Conservation (phyloP, 345 rosid genomes). For the Isatis tinctoria region DNA sequence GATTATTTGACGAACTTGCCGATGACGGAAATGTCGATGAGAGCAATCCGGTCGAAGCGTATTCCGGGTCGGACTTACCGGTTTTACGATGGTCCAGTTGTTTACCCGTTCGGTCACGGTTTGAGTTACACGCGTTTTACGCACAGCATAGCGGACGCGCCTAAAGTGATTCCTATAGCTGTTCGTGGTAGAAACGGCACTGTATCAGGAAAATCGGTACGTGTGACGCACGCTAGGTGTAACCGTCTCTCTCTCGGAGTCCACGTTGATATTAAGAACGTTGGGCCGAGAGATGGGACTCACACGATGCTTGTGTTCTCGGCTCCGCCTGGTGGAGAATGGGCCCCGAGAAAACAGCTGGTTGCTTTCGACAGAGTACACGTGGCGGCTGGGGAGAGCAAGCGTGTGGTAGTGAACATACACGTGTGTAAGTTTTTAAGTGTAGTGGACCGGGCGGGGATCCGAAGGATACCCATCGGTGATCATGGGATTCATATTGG, state of each 20-base stretch:
- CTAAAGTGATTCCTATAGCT: slow-evolving; percentile 42
- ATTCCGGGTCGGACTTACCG: slow-evolving; percentile 89
- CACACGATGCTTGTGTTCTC: slow-evolving; percentile 70
- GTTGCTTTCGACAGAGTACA: slow-evolving; percentile 66
- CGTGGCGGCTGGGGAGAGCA: slow-evolving; percentile 47
- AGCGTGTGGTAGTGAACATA: slow-evolving; percentile 51
- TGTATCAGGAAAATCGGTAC: slow-evolving; percentile 49
- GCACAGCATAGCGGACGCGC: slow-evolving; percentile 55
- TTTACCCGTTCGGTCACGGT: slow-evolving; percentile 86
- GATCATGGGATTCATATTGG: slow-evolving; percentile 72
- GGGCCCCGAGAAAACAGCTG: slow-evolving; percentile 75
- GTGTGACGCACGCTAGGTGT: slow-evolving; percentile 68
- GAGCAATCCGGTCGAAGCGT: slow-evolving; percentile 44
- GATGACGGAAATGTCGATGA: slow-evolving; percentile 89
- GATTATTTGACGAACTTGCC: slow-evolving; percentile 57
- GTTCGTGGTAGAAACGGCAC: slow-evolving; percentile 49
- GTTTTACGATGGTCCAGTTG: slow-evolving; percentile 73
- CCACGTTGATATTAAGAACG: slow-evolving; percentile 61
- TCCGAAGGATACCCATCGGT: slow-evolving; percentile 82
- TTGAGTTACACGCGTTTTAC: slow-evolving; percentile 70
- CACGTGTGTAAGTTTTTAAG: slow-evolving; percentile 85
- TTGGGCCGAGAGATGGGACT: slow-evolving; percentile 62
- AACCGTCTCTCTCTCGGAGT: slow-evolving; percentile 46
- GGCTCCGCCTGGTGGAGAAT: slow-evolving; percentile 51
- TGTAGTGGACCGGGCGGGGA: slow-evolving; percentile 72